Evolutionary conservation across 352 stramenopile genomes (phyloP), one percentile per base, ranked within the genome.

Genomic region (Globisporangium uncinulatum): DNA sequence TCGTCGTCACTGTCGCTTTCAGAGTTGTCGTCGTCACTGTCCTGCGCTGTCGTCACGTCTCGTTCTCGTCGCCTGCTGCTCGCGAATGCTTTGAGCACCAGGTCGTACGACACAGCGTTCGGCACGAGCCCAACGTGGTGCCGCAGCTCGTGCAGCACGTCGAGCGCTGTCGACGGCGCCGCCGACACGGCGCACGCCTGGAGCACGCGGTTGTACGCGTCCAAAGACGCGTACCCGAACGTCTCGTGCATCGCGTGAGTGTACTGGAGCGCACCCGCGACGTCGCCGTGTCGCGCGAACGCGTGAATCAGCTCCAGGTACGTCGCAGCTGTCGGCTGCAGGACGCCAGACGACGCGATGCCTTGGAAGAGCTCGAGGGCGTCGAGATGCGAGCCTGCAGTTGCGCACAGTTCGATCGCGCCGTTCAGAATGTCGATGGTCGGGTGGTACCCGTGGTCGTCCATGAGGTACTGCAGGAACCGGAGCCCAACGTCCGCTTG

Each of bases 391-490:
- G 84, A 74, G 6, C 69, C 65, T 21, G 77, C 67, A 31, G 68
- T 80, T 24, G 74, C 73, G 36, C 65, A 82, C 37, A 86, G 49
- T 42, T 71, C 65, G 43, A 84, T 84, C 1, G 74, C 74, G 6
- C 76, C 76, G 50, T 73, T 84, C 9, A 86, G 61, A 9, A 81
- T 67, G 10, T 75, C 66, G 32, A 86, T 20, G 39, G 65, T 77
- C 15, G 76, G 74, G 17, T 64, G 65, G 51, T 76, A 84, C 9
- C 44, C 58, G n/a, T 71, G 51, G 6, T 60, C 51, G 31, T 68
- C 51, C 63, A 87, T 76, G 61, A 86, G 60, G 56, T 86, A 71
- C 6, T 90, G 67, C 50, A 92, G 53, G 36, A 92, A 88, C 2
- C 71, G 69, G 39, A 86, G 51, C 6, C 82, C 82, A 1, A 86